Percentiles rank a stretch among this genome's conserved stretches.
Conservation (phyloP, 1,284 basidiomycete genomes). For the Sanghuangporus sanghuang region DNA sequence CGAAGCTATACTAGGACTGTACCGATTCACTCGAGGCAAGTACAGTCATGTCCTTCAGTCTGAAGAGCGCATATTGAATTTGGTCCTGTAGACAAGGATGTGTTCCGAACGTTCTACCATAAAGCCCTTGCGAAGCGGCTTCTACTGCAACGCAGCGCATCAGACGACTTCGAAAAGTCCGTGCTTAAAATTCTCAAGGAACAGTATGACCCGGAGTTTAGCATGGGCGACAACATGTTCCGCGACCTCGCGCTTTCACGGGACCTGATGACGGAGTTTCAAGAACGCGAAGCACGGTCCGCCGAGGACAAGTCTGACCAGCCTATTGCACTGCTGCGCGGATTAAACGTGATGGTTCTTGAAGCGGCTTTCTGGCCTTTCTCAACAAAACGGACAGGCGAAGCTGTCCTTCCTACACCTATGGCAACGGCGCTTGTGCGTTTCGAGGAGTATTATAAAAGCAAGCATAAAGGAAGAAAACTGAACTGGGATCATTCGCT, state of each 20-base stretch:
- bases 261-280: conserved; percentile 62
- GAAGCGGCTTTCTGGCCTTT: conserved; percentile 79
- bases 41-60: neutral
- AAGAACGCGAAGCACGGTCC: conserved; percentile 24
- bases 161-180: conserved; percentile 85
- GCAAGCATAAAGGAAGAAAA: conserved; percentile 66
- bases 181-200: conserved; percentile 89
- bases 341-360: conserved; percentile 64
- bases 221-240: conserved; percentile 88
- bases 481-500: conserved; percentile 83
- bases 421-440: conserved; percentile 64
- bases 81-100: conserved; percentile 65
- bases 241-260: conserved; percentile 74
- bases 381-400: conserved; percentile 38
- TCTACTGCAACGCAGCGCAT: conserved; percentile 82
- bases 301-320: conserved; percentile 12
- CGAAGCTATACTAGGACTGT: conserved; percentile 76
- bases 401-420: conserved; percentile 45
- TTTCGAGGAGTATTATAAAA: conserved; percentile 70
- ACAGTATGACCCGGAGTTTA: conserved; percentile 84
- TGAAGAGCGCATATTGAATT: neutral
- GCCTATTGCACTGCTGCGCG: conserved; percentile 27
- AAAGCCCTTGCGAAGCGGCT: conserved; percentile 86
- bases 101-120: conserved; percentile 94
- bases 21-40: conserved; percentile 74